A percentile compares a stretch with the other conserved stretches of the same genome.
phyloP scores from a whole-genome alignment of 225 moss, liverwort and hornwort genomes.

The Neckera pumila region DNA sequence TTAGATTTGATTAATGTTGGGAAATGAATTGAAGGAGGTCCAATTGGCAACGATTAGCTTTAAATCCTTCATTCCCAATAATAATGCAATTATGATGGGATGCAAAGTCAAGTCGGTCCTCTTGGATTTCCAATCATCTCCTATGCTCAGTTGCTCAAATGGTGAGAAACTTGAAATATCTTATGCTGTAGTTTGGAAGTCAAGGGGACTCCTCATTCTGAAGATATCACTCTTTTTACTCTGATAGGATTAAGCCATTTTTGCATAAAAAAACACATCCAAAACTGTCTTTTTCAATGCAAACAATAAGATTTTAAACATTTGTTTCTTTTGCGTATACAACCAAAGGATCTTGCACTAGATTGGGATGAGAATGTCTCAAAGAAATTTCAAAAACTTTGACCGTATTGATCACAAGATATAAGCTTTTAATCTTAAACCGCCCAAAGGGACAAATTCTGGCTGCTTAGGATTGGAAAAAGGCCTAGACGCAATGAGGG shows the following conservation, averaged over 20 bases:
- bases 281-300: neutral
- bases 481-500: too few relatives aligned
- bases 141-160: rapidly evolving
- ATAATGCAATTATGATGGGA: neutral
- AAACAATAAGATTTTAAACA: neutral
- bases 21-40: neutral
- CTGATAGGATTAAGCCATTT: too few relatives aligned
- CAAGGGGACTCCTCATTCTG: neutral
- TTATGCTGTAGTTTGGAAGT: neutral
- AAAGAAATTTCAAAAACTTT: neutral
- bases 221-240: too few relatives aligned
- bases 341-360: neutral
- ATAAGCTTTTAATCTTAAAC: neutral
- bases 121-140: neutral
- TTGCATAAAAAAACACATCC: too few relatives aligned
- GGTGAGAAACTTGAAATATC: neutral
- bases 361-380: rapidly evolving
- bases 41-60: neutral
- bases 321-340: neutral
- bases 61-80: neutral
- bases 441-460: too few relatives aligned
- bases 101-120: neutral
- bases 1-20: neutral
- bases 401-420: neutral
- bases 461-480: too few relatives aligned